Evolutionary conservation across 192 early-diverging fungal species (phyloP).

Genomic region (Neocallimastix lanati): DNA sequence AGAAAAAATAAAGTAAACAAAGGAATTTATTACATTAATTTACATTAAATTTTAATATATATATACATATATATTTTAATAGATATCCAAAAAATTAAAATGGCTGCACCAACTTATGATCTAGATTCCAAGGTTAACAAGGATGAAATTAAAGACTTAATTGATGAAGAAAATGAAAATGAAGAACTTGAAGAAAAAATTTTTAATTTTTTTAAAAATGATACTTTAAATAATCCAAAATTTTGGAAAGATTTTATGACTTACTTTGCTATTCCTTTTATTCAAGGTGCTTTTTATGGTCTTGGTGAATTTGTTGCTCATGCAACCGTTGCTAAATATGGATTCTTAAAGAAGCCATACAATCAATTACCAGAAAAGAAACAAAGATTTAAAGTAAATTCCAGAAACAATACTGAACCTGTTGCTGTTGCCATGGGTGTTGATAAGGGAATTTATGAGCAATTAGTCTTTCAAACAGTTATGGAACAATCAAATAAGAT

Average conservation of each 20-base stretch:
- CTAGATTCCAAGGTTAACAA: not conserved
- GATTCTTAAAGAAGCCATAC: not conserved
- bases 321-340: not conserved
- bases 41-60: no score
- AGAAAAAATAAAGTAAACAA: no score
- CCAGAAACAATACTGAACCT: not conserved
- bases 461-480: not conserved
- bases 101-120: not conserved
- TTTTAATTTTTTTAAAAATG: not conserved
- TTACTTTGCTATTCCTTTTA: not conserved
- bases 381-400: not conserved
- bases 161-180: not conserved
- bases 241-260: not conserved
- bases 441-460: not conserved
- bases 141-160: not conserved
- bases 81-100: not conserved
- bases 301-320: not conserved
- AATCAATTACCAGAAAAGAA: not conserved
- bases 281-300: not conserved
- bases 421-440: not conserved
- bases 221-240: not conserved
- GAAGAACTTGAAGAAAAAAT: not conserved
- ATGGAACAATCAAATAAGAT: not conserved
- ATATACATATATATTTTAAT: no score
- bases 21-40: no score